A percentile compares a stretch with the other conserved stretches of the same genome.
Evolutionary conservation across 495 filamentous ascomycete genomes (phyloP).

Genomic region (Rhizodiscina lignyota): DNA sequence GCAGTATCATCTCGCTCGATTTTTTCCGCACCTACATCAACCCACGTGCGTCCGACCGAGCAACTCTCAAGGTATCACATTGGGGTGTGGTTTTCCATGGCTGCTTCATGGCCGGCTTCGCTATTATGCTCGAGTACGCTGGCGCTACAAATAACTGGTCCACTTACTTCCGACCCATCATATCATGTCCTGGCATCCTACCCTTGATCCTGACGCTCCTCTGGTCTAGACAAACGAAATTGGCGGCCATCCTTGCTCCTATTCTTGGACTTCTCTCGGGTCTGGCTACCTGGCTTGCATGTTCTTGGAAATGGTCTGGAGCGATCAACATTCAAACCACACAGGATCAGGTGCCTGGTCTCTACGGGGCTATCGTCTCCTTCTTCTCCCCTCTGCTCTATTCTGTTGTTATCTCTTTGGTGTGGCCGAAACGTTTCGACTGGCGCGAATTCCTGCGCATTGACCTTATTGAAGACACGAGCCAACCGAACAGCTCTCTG

Average conservation of each 20-base stretch:
- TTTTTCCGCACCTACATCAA: slow-evolving; percentile 31
- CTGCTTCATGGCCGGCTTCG: slow-evolving; percentile 16
- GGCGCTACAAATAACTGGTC: slow-evolving; percentile 11
- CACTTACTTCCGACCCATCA: slow-evolving; percentile 23
- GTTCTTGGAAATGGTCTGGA: slow-evolving; percentile 26
- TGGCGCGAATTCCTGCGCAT: slow-evolving; percentile 57
- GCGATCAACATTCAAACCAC: slow-evolving; percentile 30
- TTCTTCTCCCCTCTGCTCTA: slow-evolving; percentile 10
- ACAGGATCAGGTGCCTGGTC: slow-evolving; percentile 25
- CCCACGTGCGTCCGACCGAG: slow-evolving; percentile 20
- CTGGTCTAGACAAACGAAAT: slow-evolving; percentile 29
- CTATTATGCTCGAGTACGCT: slow-evolving; percentile 13
- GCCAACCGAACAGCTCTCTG: no score
- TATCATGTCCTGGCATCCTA: slow-evolving; percentile 30
- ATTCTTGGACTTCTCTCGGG: slow-evolving; percentile 26
- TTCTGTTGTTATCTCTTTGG: slow-evolving; percentile 14
- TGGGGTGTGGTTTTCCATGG: slow-evolving; percentile 30
- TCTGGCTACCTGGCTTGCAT: slow-evolving; percentile 30
- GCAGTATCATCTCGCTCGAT: slow-evolving; percentile 29
- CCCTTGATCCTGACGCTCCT: slow-evolving; percentile 33
- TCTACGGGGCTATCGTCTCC: slow-evolving; percentile 26
- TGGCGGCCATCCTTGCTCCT: slow-evolving; percentile 28
- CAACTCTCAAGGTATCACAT: slow-evolving; percentile 24
- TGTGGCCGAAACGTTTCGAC: slow-evolving; percentile 11
- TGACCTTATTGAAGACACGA: slow-evolving; percentile 3